Percentiles rank a stretch among this genome's conserved stretches.
Evolutionary conservation across 2,329 filamentous ascomycete species (phyloP).

Genomic region (Colletotrichum caudatum): DNA sequence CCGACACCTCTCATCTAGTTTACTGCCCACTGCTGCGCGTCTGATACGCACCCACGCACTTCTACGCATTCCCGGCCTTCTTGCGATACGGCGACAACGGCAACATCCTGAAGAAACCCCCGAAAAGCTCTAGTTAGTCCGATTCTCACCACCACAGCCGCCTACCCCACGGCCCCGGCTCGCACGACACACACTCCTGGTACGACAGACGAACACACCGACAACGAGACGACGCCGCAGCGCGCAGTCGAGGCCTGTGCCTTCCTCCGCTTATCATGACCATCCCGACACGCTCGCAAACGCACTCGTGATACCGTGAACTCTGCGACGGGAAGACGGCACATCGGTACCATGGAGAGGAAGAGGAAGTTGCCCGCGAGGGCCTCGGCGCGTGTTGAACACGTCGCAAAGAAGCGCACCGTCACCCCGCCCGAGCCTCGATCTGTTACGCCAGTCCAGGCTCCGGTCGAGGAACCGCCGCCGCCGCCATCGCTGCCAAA

Average conservation of each 20-base stretch:
- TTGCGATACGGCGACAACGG: neutral
- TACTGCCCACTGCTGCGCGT: slow-evolving; percentile 2
- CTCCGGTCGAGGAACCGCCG: slow-evolving; percentile 52
- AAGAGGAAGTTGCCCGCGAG: slow-evolving; percentile 75
- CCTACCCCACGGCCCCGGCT: neutral
- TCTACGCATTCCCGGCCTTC: neutral
- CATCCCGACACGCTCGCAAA: slow-evolving; percentile 36
- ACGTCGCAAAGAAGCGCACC: slow-evolving; percentile 70
- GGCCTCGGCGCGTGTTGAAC: slow-evolving; percentile 70
- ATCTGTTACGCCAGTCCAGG: slow-evolving; percentile 60
- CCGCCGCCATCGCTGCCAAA: slow-evolving; percentile 66
- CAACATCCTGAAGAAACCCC: neutral
- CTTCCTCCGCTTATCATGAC: slow-evolving; percentile 36
- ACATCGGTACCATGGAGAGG: slow-evolving; percentile 64
- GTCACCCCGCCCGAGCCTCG: slow-evolving; percentile 65
- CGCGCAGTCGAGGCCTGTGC: slow-evolving; percentile 37
- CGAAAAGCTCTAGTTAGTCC: neutral
- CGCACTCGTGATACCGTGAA: slow-evolving; percentile 36
- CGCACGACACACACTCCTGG: neutral
- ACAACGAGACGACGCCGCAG: neutral
- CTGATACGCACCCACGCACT: neutral
- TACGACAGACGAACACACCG: neutral
- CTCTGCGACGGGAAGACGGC: slow-evolving; percentile 30
- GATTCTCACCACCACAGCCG: neutral
- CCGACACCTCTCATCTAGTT: slow-evolving; percentile 8